Evolutionary conservation across 139 green algal species (phyloP).

Genomic region (Deuterostichococcus epilithicus): DNA sequence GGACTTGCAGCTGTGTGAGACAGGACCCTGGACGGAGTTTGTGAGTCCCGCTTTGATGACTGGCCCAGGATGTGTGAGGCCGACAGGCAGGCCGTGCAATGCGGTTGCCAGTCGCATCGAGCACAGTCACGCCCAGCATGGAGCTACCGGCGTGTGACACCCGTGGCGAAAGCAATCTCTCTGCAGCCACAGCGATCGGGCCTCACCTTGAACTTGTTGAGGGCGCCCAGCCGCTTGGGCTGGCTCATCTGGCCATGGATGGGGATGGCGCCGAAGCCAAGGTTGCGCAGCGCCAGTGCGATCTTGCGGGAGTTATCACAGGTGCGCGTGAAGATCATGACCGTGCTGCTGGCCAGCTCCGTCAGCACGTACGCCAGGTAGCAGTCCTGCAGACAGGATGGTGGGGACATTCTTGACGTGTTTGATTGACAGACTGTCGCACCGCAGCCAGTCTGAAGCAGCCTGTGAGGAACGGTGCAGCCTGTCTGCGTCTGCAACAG

Average conservation of each 20-base stretch:
- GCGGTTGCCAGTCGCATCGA: no score
- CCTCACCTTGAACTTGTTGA: constrained; percentile 97
- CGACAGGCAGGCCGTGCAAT: no score
- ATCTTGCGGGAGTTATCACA: constrained; percentile 89
- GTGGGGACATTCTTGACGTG: not conserved
- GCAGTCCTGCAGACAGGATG: constrained; percentile 59
- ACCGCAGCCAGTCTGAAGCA: not conserved
- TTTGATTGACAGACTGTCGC: not conserved
- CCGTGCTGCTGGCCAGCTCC: constrained; percentile 64
- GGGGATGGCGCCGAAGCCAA: constrained; percentile 93
- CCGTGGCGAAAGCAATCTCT: not conserved
- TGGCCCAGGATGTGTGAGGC: no score
- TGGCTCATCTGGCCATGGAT: constrained; percentile 99
- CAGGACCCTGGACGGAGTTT: no score
- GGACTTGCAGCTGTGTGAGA: no score
- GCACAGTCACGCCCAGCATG: no score
- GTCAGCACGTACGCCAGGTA: constrained; percentile 88
- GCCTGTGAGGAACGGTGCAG: no score
- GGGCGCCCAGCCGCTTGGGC: constrained; percentile 89
- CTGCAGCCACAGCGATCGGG: constrained; percentile 35
- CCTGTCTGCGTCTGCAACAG: no score
- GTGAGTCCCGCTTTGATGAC: no score
- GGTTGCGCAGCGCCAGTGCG: constrained; percentile 90
- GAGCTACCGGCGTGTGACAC: no score
- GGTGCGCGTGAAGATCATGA: constrained; percentile 94